Base-by-base conservation (phyloP, 495 filamentous ascomycete genomes). In the Penicillium taxi region DNA sequence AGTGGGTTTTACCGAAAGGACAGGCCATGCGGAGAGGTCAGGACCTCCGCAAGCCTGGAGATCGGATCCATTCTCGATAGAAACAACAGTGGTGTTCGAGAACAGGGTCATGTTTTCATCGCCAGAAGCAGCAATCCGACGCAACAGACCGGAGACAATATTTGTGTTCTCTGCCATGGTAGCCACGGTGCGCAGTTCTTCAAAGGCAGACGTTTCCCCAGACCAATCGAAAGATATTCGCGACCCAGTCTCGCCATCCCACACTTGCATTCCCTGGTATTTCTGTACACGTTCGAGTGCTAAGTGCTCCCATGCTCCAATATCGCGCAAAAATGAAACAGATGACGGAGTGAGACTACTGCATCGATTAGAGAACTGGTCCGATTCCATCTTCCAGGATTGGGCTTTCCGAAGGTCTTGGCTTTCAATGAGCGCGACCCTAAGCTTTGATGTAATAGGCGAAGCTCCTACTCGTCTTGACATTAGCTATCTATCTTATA, bases 81-180 rank as follows among this genome's bases (percentile, higher is more conserved):
- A 73, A 37, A 81, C 75, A 14, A 96, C 88, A 16, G 70, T 80
- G 3, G 82, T 75, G 15, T 79, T 77, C 42, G 86, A 85, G 31
- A 87, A 81, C 4, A 87, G 63, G 3, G 78, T 71, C 11, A 86
- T 67, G 23, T 63, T 63, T 12, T 66, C 58, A 6, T 67, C 77
- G 0, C 78, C 75, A 0, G 94, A 64, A 30, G 82, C 76, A 1
- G 77, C 67, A 36, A 96, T 67, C 2, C 81, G 75, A 15, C 69
- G 63, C 13, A 94, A 63, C 5, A 99, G 69, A 1, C 75, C 86
- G 9, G 76, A 75, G 9, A 84, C 84, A 11, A 94, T 72, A 52
- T 96, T 96, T 24, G 79, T 52, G 53, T 99, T 99, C 69, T 99
- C 91, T 17, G 76, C 85, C 91, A 99, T 99, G 52, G 86, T 90